Percentiles rank a stretch among this genome's conserved stretches.
These are phyloP conservation scores for Taxillus chinensis DNA, from an alignment of 164 flowering plant species.

Conservation along the genomic window DNA sequence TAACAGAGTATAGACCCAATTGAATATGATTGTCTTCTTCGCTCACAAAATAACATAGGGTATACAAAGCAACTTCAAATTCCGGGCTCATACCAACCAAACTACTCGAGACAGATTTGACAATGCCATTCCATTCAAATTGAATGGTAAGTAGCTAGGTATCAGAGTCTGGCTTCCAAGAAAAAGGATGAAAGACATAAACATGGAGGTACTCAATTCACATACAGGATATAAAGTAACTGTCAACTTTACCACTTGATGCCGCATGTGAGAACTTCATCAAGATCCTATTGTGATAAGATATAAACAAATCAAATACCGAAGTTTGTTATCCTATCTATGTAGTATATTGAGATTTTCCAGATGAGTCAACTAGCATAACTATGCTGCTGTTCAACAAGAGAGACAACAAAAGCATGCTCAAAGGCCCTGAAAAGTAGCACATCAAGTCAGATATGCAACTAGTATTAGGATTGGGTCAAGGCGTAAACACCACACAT, in stretches of 20 bases:
- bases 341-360: too few relatives aligned
- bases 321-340: too few relatives aligned
- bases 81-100: slow-evolving; percentile 94
- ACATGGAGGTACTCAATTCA: background rate
- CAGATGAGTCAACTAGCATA: too few relatives aligned
- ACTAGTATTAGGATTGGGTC: too few relatives aligned
- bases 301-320: too few relatives aligned
- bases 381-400: too few relatives aligned
- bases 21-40: slow-evolving; percentile 69
- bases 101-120: slow-evolving; percentile 79
- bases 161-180: slow-evolving; percentile 81
- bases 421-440: too few relatives aligned
- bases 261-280: background rate
- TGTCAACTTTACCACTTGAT: background rate
- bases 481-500: too few relatives aligned
- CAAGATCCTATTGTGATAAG: too few relatives aligned
- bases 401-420: too few relatives aligned
- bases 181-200: background rate
- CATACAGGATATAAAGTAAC: background rate
- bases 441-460: too few relatives aligned
- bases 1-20: slow-evolving; percentile 79
- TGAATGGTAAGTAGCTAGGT: slow-evolving; percentile 82
- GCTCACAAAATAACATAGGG: slow-evolving; percentile 71
- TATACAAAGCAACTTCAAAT: slow-evolving; percentile 85
- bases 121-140: slow-evolving; percentile 92